Evolutionary conservation across 1,284 basidiomycete genomes (phyloP), one percentile per base, ranked within the genome.

Genomic region (Microbotryum lychnidis-dioicae): DNA sequence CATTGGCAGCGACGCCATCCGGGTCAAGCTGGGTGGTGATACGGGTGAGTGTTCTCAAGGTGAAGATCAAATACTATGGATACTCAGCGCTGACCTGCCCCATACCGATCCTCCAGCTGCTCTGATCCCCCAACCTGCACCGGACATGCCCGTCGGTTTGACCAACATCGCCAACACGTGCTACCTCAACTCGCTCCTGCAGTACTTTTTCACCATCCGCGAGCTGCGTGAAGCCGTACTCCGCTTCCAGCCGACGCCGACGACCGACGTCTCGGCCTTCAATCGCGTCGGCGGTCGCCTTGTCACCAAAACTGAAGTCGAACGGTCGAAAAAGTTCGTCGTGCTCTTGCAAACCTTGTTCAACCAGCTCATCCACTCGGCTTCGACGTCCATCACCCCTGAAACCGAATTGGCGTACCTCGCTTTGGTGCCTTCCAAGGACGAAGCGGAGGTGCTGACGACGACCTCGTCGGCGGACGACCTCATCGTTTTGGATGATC

Each of bases 191-290:
- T 92, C 89, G 21, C 77, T 91, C 27, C 78, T 91, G 2, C 87
- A 89, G 79, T 96, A 96, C 75, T 92, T 96, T 74, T 94, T 91
- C 75, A 92, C 91, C n/a, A 89, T 96, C 75, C 86, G 83, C 71
- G 87, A 91, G 53, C 80, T 96, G 31, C 83, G 91, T 47, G 84
- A 86, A 12, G 84, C 86, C 8, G 83, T 94, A 20, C 76, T 81
- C 29, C 80, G 82, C 2, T 80, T 86, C 76, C 69, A 70, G 12
- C 57, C 64, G 12, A 23, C 56, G 27, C 55, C 62, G 3, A 31
- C 46, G 10, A 47, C 45, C 21, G 80, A 80, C 25, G 80, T 82
- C 60, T 58, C 47, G 60, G 85, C 85, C 65, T 76, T 86, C 56
- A 84, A 89, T 73, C 83, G 89, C 10, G 90, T 94, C 14, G 91